Percentiles rank a stretch among this genome's conserved stretches.
These are phyloP conservation scores for Geoglossum cookeanum DNA, from an alignment of 2,329 filamentous ascomycete species.

Conservation along the genomic window DNA sequence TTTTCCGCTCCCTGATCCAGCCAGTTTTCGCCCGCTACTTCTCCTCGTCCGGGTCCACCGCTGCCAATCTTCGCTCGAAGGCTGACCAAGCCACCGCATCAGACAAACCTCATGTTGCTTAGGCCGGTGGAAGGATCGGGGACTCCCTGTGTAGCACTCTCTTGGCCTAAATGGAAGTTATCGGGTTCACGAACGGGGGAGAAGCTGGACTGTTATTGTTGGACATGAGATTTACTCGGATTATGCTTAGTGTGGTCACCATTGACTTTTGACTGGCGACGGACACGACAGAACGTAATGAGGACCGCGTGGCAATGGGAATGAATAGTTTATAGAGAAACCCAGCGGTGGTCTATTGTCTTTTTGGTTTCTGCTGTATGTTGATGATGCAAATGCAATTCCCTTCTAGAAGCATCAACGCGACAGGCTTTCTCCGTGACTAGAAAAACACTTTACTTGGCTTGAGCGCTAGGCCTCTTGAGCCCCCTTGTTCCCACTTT, in stretches of 20 bases:
- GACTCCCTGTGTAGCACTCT: neutral
- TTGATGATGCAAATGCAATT: constrained; percentile 1
- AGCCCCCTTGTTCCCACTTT: neutral
- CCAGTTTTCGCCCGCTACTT: constrained; percentile 92
- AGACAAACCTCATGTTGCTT: constrained; percentile 26
- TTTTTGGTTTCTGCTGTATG: neutral
- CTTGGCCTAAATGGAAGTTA: neutral
- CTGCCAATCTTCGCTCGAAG: constrained; percentile 75
- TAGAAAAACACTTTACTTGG: neutral
- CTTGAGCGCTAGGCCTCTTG: neutral
- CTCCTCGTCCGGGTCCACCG: constrained; percentile 46
- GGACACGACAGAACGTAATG: neutral
- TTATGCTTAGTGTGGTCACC: neutral
- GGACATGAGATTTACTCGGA: neutral
- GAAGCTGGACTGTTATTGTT: neutral
- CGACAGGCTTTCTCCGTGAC: neutral
- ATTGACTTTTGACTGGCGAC: neutral
- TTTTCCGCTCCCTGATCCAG: constrained; percentile 91
- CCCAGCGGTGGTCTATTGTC: neutral
- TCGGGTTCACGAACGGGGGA: neutral
- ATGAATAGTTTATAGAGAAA: neutral
- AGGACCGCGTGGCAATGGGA: neutral
- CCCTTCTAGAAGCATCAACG: neutral
- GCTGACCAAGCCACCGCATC: constrained; percentile 48
- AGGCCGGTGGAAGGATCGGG: neutral